Evolutionary conservation across 352 stramenopile species (phyloP), one percentile per base, ranked within the genome.

Genomic region (Phytopythium chamaehyphon): DNA sequence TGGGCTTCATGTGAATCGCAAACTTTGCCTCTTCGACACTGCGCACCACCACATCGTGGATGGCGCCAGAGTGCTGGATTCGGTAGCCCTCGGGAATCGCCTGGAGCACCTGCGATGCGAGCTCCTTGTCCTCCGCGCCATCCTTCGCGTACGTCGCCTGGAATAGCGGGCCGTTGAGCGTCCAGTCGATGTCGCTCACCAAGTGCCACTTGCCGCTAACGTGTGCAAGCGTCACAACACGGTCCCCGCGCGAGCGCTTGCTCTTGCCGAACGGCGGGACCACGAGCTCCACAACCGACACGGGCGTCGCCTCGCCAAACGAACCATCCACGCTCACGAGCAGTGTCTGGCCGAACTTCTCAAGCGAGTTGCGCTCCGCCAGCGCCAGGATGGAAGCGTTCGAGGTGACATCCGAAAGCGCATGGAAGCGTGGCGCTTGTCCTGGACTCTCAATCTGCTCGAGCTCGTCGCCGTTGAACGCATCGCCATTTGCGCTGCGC

Each of bases 1-100:
- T 96, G 37, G 86, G 78, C 45, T 96, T 75, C 94, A 98, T 98
- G 69, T 97, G 69, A 33, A 63, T 52, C 14, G 71, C 65, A 18
- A 98, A 78, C 60, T 88, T 61, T 50, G 97, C 88, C 69, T 98
- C 93, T 12, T 81, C 51, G 31, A 74, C 76, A 51, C 81, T 96
- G 65, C 92, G 88, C 14, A 99, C 76, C 21, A 96, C 54, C 14
- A 97, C 71, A 44, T 97, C 74, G 23, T 95, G 73, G 49, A 97
- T 71, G 14, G 84, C 80, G 36, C 96, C 96, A 55, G 89, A 80
- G 54, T 89, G 89, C 55, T 90, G 77, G 19, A 97, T 47, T 7
- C 65, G 64, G 64, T 82, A 94, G n/a, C 84, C 84, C 39, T 90
- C 78, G 2, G 83, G 70, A 2, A 86, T 51, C 23, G 62, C 60